These are phyloP conservation scores for Centrapalus pauciflorus DNA, from an alignment of 129 eudicot species.

Conservation along the genomic window DNA sequence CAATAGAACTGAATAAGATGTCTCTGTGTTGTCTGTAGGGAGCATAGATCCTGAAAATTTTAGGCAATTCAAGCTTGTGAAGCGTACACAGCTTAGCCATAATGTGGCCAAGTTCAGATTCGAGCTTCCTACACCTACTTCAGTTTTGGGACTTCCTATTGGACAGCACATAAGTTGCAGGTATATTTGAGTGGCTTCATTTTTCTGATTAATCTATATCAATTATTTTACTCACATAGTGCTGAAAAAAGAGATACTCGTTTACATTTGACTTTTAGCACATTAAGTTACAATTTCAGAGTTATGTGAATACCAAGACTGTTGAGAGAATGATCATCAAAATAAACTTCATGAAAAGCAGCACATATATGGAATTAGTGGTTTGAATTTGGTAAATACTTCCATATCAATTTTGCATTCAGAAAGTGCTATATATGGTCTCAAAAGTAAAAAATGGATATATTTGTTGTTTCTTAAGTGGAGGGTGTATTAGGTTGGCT, in stretches of 20 bases:
- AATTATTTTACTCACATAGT: not conserved
- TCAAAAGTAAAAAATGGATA: not conserved
- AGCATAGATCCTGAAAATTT: slow-evolving; percentile 66
- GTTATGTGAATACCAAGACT: not conserved
- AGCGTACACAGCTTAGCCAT: slow-evolving; percentile 77
- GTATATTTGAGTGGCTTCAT: slow-evolving; percentile 24
- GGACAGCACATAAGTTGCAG: slow-evolving; percentile 99
- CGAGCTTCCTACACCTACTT: slow-evolving; percentile 86
- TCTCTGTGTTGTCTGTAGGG: slow-evolving; percentile 31
- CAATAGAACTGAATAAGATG: not conserved
- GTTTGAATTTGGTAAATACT: not conserved
- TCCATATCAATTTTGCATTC: not conserved
- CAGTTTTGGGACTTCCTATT: slow-evolving; percentile 90
- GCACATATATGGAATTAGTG: not conserved
- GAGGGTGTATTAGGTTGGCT: not conserved
- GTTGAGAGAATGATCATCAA: not conserved
- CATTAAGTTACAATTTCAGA: not conserved
- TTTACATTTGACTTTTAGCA: not conserved
- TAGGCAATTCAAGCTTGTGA: slow-evolving; percentile 85
- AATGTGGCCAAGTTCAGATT: slow-evolving; percentile 95
- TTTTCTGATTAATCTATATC: not conserved
- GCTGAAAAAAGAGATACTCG: not conserved
- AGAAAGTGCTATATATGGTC: not conserved
- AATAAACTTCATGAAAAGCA: not conserved
- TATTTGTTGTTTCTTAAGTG: not conserved